phyloP scores from a whole-genome alignment of 1,284 basidiomycete genomes.

The Cryptococcus sp. region DNA sequence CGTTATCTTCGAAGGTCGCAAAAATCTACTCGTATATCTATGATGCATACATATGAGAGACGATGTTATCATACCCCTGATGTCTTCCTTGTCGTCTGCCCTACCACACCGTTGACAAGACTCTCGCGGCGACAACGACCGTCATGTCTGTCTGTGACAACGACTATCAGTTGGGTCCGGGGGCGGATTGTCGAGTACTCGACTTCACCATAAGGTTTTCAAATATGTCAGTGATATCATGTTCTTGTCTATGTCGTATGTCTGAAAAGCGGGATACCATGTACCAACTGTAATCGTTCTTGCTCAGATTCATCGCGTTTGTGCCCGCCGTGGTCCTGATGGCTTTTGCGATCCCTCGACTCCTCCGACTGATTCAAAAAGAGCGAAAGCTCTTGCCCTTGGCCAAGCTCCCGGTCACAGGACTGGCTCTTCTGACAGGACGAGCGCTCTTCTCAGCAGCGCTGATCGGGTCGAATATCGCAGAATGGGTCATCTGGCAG shows the following conservation, averaged over 20 bases:
- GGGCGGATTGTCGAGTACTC: slow-evolving; percentile 14
- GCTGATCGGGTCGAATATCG: neutral
- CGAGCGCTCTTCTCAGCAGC: neutral
- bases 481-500: neutral
- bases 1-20: too few species aligned
- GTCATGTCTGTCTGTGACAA: too few species aligned
- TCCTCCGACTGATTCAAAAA: neutral
- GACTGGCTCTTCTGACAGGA: neutral
- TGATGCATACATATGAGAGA: too few species aligned
- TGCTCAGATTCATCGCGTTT: neutral
- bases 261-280: too few species aligned
- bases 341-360: neutral
- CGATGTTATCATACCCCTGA: too few species aligned
- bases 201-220: slow-evolving; percentile 25
- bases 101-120: too few species aligned
- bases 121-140: too few species aligned
- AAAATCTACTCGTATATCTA: too few species aligned
- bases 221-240: too few species aligned
- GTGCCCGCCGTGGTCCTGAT: neutral
- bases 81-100: too few species aligned
- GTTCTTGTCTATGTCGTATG: too few species aligned
- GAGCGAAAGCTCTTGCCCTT: neutral
- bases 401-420: neutral
- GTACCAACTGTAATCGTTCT: too few species aligned
- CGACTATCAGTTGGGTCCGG: slow-evolving; percentile 20